phyloP scores from a whole-genome alignment of 108 stramenopile genomes.

The Seminavis robusta region DNA sequence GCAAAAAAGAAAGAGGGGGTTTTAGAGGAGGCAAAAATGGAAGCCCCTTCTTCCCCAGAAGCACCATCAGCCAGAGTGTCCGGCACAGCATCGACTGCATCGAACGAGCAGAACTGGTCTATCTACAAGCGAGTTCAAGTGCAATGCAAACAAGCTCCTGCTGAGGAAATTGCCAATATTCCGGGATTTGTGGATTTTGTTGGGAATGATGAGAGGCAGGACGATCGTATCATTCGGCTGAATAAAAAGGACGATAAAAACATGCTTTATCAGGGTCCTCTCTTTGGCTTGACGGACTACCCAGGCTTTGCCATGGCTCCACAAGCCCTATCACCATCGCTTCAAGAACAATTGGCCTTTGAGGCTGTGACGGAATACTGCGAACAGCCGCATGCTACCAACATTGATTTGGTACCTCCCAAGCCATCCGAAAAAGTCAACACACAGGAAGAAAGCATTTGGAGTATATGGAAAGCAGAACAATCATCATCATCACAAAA shows the following conservation, averaged over 20 bases:
- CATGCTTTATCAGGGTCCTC: conserved; percentile 34
- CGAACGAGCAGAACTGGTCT: too few relatives aligned
- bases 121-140: too few relatives aligned
- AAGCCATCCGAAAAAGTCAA: conserved; percentile 31
- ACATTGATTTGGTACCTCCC: conserved; percentile 42
- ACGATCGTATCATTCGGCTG: too few relatives aligned
- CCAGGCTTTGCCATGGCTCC: conserved; percentile 51
- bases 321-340: conserved; percentile 29
- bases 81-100: too few relatives aligned
- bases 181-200: neutral
- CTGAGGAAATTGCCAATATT: neutral
- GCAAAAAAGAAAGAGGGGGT: too few relatives aligned
- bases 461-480: conserved; percentile 37
- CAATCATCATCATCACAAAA: conserved; percentile 1
- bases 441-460: conserved; percentile 19
- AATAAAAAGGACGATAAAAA: too few relatives aligned
- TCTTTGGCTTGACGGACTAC: conserved; percentile 19
- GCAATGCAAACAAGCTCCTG: neutral
- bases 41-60: too few relatives aligned
- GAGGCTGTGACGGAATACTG: conserved; percentile 44
- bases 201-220: neutral
- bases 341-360: conserved; percentile 31
- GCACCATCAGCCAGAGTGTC: too few relatives aligned
- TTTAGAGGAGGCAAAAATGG: too few relatives aligned
- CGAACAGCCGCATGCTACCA: conserved; percentile 54